Evolutionary conservation across 495 filamentous ascomycete species (phyloP), one percentile per base, ranked within the genome.

Genomic region (Apiosordaria backusii): DNA sequence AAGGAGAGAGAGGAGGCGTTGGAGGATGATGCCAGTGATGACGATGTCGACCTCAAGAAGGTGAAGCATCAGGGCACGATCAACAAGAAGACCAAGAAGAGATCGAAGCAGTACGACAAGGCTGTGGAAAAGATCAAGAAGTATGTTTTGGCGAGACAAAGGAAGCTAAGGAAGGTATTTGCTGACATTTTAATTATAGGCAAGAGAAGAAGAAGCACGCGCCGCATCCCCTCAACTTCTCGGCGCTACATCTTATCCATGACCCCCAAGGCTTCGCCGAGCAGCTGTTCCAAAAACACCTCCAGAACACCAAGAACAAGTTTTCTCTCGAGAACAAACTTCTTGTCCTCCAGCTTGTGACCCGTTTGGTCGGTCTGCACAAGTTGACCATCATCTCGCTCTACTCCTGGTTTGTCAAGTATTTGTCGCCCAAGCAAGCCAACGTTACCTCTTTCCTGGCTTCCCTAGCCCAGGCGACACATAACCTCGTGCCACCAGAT

Each of bases 201-300:
- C 90, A 90, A 76, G 91, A 96, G 75, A 87, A 86, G 72, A 96
- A 94, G 81, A 97, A 97, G 85, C 88, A 86, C 60, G 84, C 90
- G 62, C 90, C 91, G 0, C 91, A 93, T 71, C 87, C 89, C 0
- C 84, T 98, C 23, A 98, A 99, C 80, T 99, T 99, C 79, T 97
- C 93, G 0, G 96, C 96, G n/a, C 85, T 83, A 3, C 95, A 98
- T 74, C 84, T 99, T 16, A 83, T 99, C 4, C 90, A 97, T 75
- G 96, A 98, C 72, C 93, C 96, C 1, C 96, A 99, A 72, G 92
- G 91, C 1, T 98, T 97, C 73, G 92, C 94, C 22, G 96, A 99
- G 74, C 81, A 84, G 57, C 81, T 99, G 1, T 99, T 97, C 77
- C 85, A 87, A 45, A 97, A 92, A 75, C 95, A 99, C 74, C 78